phyloP scores from a whole-genome alignment of 2,329 filamentous ascomycete genomes.

The Penicillium sp. region DNA sequence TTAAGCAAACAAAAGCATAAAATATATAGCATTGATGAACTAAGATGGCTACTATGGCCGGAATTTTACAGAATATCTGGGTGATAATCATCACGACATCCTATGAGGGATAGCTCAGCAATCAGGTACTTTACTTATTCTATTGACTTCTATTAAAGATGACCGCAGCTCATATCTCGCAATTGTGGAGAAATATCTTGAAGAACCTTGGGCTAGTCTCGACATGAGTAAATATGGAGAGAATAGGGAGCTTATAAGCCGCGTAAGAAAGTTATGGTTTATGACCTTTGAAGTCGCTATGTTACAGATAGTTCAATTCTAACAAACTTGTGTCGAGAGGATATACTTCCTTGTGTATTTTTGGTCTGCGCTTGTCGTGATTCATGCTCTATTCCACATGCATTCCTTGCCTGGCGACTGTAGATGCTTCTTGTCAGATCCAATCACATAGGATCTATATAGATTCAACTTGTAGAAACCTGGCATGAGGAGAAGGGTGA shows the following conservation, averaged over 20 bases:
- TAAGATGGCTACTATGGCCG: background rate
- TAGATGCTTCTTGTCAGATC: background rate
- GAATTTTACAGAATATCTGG: background rate
- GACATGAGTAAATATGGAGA: background rate
- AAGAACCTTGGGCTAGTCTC: background rate
- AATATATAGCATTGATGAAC: background rate
- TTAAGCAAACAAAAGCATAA: no score
- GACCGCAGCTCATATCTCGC: accelerated
- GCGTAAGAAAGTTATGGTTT: background rate
- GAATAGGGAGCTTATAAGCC: background rate
- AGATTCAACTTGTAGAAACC: background rate
- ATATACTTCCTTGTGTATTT: background rate
- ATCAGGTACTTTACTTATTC: background rate
- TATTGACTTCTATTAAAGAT: background rate
- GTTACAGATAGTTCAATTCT: background rate
- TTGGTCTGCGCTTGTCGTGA: background rate
- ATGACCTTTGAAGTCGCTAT: background rate
- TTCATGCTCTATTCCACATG: background rate
- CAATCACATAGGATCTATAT: background rate
- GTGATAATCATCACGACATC: background rate
- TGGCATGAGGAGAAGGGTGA: accelerated
- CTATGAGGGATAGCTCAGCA: background rate
- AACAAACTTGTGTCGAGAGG: background rate
- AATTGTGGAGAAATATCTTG: background rate
- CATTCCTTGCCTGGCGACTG: background rate